These are phyloP conservation scores for Termitomyces sp. DNA, from an alignment of 768 basidiomycete genomes.

Conservation along the genomic window DNA sequence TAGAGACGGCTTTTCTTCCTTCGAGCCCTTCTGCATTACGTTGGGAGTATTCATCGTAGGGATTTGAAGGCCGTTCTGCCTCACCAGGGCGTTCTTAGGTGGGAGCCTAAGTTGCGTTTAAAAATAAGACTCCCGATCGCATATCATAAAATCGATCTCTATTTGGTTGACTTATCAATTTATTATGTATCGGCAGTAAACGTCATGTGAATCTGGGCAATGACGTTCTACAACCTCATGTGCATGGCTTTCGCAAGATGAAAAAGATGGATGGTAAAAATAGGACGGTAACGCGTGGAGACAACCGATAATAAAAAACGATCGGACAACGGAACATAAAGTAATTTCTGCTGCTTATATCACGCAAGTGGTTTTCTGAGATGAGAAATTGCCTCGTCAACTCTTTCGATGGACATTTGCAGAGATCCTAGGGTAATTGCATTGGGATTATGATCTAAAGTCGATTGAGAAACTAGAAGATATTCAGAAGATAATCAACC, in stretches of 20 bases:
- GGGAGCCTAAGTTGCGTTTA: too few relatives aligned
- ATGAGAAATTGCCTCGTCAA: constrained; percentile 28
- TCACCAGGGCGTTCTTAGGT: neutral
- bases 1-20: neutral
- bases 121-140: neutral
- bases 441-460: constrained; percentile 24
- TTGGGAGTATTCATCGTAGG: neutral
- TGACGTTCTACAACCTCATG: neutral
- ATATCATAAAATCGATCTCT: too few relatives aligned
- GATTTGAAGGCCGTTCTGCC: neutral
- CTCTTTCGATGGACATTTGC: constrained; percentile 42
- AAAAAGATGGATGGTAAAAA: neutral
- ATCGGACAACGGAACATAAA: neutral
- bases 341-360: neutral
- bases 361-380: neutral
- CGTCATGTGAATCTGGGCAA: neutral
- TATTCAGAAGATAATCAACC: constrained; percentile 5
- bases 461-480: neutral
- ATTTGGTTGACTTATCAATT: too few relatives aligned
- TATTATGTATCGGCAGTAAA: too few relatives aligned
- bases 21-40: neutral
- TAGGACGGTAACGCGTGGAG: neutral
- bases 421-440: constrained; percentile 39
- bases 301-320: too few relatives aligned
- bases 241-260: neutral